A percentile compares a stretch with the other conserved stretches of the same genome.
phyloP scores from a whole-genome alignment of 176 grass and related monocot species.

The Eragrostis nindensis region DNA sequence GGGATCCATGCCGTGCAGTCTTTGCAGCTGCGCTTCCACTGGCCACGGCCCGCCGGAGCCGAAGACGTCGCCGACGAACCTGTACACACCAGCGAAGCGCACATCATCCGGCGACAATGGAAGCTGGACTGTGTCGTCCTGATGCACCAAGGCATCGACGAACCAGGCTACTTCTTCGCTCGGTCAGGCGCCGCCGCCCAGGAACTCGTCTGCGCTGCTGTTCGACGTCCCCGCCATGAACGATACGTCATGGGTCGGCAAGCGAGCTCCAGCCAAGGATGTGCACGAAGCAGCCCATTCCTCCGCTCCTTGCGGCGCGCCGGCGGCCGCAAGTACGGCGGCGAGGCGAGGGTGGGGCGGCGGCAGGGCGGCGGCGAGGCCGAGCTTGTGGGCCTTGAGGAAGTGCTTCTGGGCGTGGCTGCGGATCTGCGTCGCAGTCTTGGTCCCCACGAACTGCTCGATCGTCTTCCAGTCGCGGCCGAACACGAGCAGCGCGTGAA shows the following conservation, averaged over 20 bases:
- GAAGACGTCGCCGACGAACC: no score
- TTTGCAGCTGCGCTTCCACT: no score
- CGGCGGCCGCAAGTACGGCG: not conserved
- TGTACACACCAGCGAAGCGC: no score
- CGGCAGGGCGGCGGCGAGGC: not conserved
- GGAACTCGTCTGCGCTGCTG: no score
- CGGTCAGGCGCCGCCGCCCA: no score
- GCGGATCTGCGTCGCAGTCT: not conserved
- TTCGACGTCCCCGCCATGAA: not conserved
- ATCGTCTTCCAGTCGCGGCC: not conserved
- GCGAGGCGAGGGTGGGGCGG: not conserved
- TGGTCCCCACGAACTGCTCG: not conserved
- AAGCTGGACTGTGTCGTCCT: no score
- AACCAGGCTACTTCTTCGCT: no score
- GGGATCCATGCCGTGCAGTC: no score
- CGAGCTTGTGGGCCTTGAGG: not conserved
- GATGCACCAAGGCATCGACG: no score
- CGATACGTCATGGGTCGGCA: not conserved
- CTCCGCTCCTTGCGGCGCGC: not conserved
- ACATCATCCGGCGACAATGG: no score
- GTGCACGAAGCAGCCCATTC: not conserved
- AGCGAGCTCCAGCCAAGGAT: not conserved
- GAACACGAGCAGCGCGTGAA: not conserved
- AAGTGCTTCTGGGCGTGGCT: conserved; percentile 3
- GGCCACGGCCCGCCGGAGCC: no score